Evolutionary conservation across 2,329 filamentous ascomycete genomes (phyloP).

Genomic region (Thermothelomyces thermophilus): DNA sequence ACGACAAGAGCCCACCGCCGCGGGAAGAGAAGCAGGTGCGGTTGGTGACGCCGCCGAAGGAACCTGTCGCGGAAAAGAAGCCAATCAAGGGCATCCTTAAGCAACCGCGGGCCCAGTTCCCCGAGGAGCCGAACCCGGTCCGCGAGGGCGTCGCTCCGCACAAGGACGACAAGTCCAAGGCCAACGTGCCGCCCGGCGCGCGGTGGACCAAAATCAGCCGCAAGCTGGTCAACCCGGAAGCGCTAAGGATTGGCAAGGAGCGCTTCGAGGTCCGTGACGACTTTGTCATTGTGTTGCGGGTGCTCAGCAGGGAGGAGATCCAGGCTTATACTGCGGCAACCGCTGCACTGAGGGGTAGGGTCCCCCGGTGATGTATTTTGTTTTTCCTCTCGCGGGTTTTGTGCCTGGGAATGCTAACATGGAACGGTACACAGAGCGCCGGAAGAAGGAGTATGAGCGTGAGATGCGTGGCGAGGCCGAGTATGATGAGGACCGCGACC

Average conservation of each 20-base stretch:
- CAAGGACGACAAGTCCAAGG: slow-evolving; percentile 71
- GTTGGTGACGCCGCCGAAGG: slow-evolving; percentile 65
- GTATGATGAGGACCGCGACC: slow-evolving; percentile 28
- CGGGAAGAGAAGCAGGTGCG: slow-evolving; percentile 47
- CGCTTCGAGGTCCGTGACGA: slow-evolving; percentile 87
- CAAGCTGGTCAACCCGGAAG: slow-evolving; percentile 81
- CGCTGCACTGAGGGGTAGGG: slow-evolving; percentile 68
- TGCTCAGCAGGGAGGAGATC: slow-evolving; percentile 83
- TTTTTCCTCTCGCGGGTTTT: slow-evolving; percentile 10
- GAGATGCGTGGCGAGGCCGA: slow-evolving; percentile 25
- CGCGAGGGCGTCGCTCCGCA: slow-evolving; percentile 90
- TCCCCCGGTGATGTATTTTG: too few relatives aligned
- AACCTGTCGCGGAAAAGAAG: slow-evolving; percentile 54
- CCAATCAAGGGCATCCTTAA: slow-evolving; percentile 81
- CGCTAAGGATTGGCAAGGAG: slow-evolving; percentile 79
- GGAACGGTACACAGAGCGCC: slow-evolving; percentile 29
- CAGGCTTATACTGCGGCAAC: slow-evolving; percentile 79
- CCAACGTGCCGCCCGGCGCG: slow-evolving; percentile 69
- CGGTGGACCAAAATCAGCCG: slow-evolving; percentile 92
- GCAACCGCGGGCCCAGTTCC: slow-evolving; percentile 72
- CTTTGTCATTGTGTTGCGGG: slow-evolving; percentile 86
- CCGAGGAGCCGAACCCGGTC: slow-evolving; percentile 75
- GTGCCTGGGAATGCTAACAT: not conserved
- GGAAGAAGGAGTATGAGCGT: slow-evolving; percentile 37
- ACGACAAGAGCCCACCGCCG: slow-evolving; percentile 32